Percentiles rank a stretch among this genome's conserved stretches.
These are phyloP conservation scores for Periconia digitata DNA, from an alignment of 2,329 filamentous ascomycete genomes.

Conservation along the genomic window DNA sequence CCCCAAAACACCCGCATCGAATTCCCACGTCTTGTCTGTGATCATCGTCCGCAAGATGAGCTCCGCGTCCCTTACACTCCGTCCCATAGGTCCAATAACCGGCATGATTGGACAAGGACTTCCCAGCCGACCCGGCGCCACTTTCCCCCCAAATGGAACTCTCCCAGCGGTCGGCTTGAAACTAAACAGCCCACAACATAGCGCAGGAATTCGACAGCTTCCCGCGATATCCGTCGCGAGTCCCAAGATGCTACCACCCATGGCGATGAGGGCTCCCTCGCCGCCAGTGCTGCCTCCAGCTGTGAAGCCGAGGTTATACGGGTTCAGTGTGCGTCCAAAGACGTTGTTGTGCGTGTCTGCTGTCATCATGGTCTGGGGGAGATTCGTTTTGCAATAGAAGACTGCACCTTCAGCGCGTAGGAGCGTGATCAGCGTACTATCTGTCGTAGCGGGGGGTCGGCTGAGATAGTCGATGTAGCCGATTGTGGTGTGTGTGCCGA, in stretches of 20 bases:
- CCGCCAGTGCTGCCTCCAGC: constrained; percentile 69
- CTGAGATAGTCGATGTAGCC: constrained; percentile 56
- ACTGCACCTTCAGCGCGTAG: constrained; percentile 49
- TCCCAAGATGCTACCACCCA: constrained; percentile 61
- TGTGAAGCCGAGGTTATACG: constrained; percentile 61
- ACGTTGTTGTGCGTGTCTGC: constrained; percentile 62
- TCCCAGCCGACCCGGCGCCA: constrained; percentile 32
- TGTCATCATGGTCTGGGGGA: constrained; percentile 53
- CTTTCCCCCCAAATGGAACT: constrained; percentile 47
- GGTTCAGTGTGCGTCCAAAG: constrained; percentile 65
- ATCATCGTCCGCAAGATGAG: constrained; percentile 49
- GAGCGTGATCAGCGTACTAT: constrained; percentile 41
- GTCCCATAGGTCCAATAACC: constrained; percentile 48
- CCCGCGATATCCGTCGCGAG: constrained; percentile 65
- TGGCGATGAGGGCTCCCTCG: constrained; percentile 61
- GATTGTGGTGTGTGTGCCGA: constrained; percentile 59
- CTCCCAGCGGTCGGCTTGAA: constrained; percentile 57
- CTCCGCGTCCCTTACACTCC: constrained; percentile 44
- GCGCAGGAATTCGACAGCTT: constrained; percentile 78
- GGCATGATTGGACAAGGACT: constrained; percentile 37
- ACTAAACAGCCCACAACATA: constrained; percentile 60
- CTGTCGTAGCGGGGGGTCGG: constrained; percentile 30
- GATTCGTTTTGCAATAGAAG: constrained; percentile 56
- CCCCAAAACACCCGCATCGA: constrained; percentile 47
- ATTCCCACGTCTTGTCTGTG: constrained; percentile 46